Percentiles rank a stretch among this genome's conserved stretches.
Evolutionary conservation across 164 flowering plant species (phyloP).

Genomic region (Nymphaea colorata): DNA sequence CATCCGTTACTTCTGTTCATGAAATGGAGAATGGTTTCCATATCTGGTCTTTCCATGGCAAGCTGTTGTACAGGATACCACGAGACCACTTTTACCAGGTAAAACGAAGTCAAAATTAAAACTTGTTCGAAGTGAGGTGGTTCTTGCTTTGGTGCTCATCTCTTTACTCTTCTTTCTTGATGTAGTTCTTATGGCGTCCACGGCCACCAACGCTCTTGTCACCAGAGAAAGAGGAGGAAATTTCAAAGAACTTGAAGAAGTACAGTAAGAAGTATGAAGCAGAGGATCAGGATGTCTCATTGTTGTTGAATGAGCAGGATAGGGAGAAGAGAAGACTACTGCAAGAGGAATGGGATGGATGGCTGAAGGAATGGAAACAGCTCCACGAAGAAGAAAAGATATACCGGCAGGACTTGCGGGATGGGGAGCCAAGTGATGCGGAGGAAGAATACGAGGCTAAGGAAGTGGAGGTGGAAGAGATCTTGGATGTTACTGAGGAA

Average conservation of each 20-base stretch:
- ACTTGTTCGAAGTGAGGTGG: too few species aligned
- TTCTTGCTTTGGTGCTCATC: not conserved
- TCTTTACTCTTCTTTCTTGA: not conserved
- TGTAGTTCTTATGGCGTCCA: slow-evolving; percentile 88
- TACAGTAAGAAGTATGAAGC: slow-evolving; percentile 94
- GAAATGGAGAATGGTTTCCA: slow-evolving; percentile 98
- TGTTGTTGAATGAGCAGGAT: slow-evolving; percentile 82
- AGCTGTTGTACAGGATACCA: slow-evolving; percentile 64
- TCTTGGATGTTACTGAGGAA: slow-evolving; percentile 63
- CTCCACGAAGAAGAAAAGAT: slow-evolving; percentile 62
- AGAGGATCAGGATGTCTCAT: slow-evolving; percentile 87
- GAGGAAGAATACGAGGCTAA: slow-evolving; percentile 95
- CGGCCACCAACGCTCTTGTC: slow-evolving; percentile 73
- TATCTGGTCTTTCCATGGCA: slow-evolving; percentile 93
- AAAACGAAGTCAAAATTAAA: not conserved
- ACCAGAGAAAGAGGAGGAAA: slow-evolving; percentile 89
- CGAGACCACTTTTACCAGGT: slow-evolving; percentile 96
- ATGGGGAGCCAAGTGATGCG: slow-evolving; percentile 89
- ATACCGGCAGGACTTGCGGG: slow-evolving; percentile 53
- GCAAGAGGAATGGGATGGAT: slow-evolving; percentile 85
- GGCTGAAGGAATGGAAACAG: slow-evolving; percentile 66
- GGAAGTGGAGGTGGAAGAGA: slow-evolving; percentile 84
- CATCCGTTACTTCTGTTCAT: slow-evolving; percentile 91
- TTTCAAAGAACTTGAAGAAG: slow-evolving; percentile 80
- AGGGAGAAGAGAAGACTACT: slow-evolving; percentile 69